Evolutionary conservation across 116 monocot species (phyloP).

Genomic region (Thalassia testudinum): DNA sequence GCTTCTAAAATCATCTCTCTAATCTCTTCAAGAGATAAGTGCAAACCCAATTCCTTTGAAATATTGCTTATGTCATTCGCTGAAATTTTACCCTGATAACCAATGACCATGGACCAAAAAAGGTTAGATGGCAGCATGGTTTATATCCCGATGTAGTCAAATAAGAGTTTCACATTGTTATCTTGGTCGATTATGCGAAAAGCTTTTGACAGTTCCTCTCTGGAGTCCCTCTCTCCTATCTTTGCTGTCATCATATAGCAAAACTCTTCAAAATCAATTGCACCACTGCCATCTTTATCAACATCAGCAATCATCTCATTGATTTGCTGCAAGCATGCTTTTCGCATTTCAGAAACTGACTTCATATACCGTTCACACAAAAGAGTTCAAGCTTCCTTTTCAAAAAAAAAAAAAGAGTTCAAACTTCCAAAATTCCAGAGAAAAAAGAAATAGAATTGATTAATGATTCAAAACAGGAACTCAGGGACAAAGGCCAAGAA

Average conservation of each 20-base stretch:
- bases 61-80: conserved; percentile 43
- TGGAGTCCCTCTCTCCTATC: conserved; percentile 89
- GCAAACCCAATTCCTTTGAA: conserved; percentile 68
- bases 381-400: no score
- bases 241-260: conserved; percentile 90
- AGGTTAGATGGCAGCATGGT: not conserved
- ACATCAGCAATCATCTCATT: conserved; percentile 90
- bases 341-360: no score
- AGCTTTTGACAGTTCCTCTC: conserved; percentile 81
- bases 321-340: conserved; percentile 83
- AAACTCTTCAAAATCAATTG: conserved; percentile 93
- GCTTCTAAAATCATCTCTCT: conserved; percentile 78
- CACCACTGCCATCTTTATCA: conserved; percentile 93
- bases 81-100: conserved; percentile 71
- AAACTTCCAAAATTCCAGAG: no score
- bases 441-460: no score
- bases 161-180: conserved; percentile 50
- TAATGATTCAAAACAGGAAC: no score
- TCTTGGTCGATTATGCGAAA: conserved; percentile 90
- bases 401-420: no score
- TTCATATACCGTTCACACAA: no score
- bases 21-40: conserved; percentile 53
- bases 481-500: no score
- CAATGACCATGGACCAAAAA: not conserved
- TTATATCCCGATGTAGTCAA: not conserved